phyloP scores from a whole-genome alignment of 164 flowering plant species.

The Echeveria elegans region DNA sequence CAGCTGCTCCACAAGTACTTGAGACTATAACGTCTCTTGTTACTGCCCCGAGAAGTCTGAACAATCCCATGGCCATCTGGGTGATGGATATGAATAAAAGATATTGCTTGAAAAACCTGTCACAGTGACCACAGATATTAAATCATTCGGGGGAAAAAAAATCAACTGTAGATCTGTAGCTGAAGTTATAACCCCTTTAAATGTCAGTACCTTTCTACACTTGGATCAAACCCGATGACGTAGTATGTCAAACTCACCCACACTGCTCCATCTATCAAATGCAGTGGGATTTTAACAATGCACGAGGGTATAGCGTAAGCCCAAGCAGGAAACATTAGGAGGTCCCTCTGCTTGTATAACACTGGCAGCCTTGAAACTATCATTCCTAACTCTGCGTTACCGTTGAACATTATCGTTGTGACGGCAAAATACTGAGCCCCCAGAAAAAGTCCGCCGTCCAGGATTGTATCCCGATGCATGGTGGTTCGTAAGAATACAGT shows the following conservation, averaged over 20 bases:
- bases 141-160: neutral
- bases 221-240: constrained; percentile 44
- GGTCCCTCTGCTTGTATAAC: constrained; percentile 49
- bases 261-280: constrained; percentile 26
- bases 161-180: no score
- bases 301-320: constrained; percentile 41
- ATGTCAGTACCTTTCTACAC: constrained; percentile 33
- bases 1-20: constrained; percentile 33
- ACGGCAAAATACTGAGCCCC: constrained; percentile 39
- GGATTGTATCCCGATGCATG: constrained; percentile 16
- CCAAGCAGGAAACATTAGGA: constrained; percentile 44
- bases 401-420: constrained; percentile 30
- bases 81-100: constrained; percentile 26
- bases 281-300: constrained; percentile 44
- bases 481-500: constrained; percentile 38
- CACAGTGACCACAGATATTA: neutral
- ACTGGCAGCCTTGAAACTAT: constrained; percentile 39
- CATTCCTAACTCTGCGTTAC: constrained; percentile 36
- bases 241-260: constrained; percentile 40
- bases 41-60: constrained; percentile 25
- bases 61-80: constrained; percentile 41
- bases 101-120: constrained; percentile 42
- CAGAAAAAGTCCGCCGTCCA: constrained; percentile 24
- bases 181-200: neutral
- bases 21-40: constrained; percentile 43